These are phyloP conservation scores for Harringtonia aguacate DNA, from an alignment of 2,329 filamentous ascomycete species.

Conservation along the genomic window DNA sequence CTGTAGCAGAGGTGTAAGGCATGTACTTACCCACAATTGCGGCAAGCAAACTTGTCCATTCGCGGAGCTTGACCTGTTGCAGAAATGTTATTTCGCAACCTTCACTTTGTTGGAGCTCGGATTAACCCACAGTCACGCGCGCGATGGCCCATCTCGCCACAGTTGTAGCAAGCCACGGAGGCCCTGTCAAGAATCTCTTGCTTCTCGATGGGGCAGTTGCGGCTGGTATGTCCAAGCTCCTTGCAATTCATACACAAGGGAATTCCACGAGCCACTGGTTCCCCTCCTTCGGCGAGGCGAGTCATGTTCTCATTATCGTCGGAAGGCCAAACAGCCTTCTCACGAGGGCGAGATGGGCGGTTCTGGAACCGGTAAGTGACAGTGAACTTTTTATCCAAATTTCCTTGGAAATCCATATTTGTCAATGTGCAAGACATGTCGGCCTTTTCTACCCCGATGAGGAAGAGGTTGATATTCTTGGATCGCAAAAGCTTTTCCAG, in stretches of 20 bases:
- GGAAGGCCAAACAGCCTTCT: slow-evolving; percentile 50
- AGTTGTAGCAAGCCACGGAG: slow-evolving; percentile 54
- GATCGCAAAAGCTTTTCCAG: slow-evolving; percentile 51
- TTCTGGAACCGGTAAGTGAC: slow-evolving; percentile 51
- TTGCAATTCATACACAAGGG: slow-evolving; percentile 54
- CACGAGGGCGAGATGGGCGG: slow-evolving; percentile 46
- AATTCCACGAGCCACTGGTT: slow-evolving; percentile 47
- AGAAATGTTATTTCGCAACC: background rate
- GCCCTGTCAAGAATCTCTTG: slow-evolving; percentile 29
- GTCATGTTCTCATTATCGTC: slow-evolving; percentile 47
- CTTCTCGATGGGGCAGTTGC: slow-evolving; percentile 49
- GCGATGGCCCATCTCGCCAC: slow-evolving; percentile 52
- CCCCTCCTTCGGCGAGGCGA: slow-evolving; percentile 56
- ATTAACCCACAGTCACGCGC: slow-evolving; percentile 52
- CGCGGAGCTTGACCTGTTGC: slow-evolving; percentile 46
- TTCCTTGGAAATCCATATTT: slow-evolving; percentile 63
- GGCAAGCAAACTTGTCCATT: slow-evolving; percentile 54
- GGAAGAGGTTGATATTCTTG: slow-evolving; percentile 41
- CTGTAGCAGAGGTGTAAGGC: slow-evolving; percentile 2
- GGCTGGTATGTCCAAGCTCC: slow-evolving; percentile 52
- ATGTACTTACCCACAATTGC: slow-evolving; percentile 47
- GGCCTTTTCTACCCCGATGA: slow-evolving; percentile 52
- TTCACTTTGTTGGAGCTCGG: background rate
- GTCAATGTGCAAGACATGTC: slow-evolving; percentile 43
- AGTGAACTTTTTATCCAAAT: slow-evolving; percentile 52